Percentiles rank a stretch among this genome's conserved stretches.
phyloP scores from a whole-genome alignment of 305 asterid genomes.

The Solanum hybrid region DNA sequence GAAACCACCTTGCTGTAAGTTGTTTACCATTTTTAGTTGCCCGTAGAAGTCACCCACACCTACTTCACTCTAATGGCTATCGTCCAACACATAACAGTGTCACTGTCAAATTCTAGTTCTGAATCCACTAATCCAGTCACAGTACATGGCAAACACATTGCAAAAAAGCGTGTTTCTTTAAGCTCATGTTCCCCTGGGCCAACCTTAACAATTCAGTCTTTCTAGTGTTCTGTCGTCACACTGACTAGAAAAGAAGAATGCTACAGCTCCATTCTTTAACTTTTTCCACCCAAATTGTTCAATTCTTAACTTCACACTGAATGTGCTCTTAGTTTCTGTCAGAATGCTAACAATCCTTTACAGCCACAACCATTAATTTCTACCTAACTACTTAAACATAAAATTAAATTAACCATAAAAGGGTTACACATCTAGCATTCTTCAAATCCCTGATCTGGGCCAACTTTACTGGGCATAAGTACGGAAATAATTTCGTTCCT shows the following conservation, averaged over 20 bases:
- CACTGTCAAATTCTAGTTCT: slow-evolving; percentile 1
- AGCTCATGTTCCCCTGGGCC: neutral
- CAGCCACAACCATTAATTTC: neutral
- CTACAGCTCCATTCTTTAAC: neutral
- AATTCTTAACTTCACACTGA: neutral
- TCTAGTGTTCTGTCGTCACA: neutral
- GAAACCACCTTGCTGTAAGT: neutral
- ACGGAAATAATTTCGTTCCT: neutral
- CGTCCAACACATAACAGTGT: neutral
- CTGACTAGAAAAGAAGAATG: neutral
- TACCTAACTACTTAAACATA: neutral
- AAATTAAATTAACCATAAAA: neutral
- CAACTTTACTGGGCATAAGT: neutral
- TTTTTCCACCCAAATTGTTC: neutral
- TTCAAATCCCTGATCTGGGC: neutral
- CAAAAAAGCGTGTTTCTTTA: neutral
- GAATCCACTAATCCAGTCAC: neutral
- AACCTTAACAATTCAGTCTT: neutral
- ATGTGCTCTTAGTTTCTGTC: neutral
- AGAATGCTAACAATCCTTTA: neutral
- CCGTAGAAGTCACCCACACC: neutral
- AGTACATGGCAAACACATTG: neutral
- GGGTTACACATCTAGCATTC: neutral
- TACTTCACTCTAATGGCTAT: neutral
- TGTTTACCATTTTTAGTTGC: neutral